Evolutionary conservation across 2,329 filamentous ascomycete genomes (phyloP).

Genomic region (Aspergillus sclerotialis): DNA sequence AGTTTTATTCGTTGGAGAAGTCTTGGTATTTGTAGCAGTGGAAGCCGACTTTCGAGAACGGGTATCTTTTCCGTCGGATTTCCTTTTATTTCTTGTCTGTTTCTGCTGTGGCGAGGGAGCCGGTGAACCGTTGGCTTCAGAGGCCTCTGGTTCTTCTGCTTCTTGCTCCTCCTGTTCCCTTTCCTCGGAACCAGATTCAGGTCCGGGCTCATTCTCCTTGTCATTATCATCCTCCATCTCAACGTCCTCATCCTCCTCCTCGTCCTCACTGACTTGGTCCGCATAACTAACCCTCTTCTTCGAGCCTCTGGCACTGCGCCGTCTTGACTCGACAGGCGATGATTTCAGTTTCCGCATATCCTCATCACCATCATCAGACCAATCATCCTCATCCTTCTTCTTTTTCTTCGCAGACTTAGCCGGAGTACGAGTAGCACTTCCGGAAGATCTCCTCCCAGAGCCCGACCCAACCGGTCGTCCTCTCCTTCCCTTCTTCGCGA

Average conservation of each 20-base stretch:
- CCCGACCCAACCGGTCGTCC: constrained; percentile 13
- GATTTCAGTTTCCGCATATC: constrained; percentile 15
- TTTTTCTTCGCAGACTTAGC: constrained; percentile 30
- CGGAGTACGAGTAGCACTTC: constrained; percentile 13
- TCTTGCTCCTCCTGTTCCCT: constrained; percentile 8
- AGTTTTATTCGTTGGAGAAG: no score
- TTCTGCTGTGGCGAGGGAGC: not conserved
- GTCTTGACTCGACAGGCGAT: constrained; percentile 25
- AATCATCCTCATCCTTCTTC: constrained; percentile 32
- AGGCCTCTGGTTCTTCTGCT: constrained; percentile 4
- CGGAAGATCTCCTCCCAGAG: constrained; percentile 28
- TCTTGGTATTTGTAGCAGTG: constrained; percentile 1
- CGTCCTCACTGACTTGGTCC: constrained; percentile 39
- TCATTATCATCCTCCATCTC: constrained; percentile 27
- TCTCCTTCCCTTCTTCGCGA: constrained; percentile 26
- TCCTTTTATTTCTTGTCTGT: constrained; percentile 1
- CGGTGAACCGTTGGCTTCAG: not conserved
- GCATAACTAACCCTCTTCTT: constrained; percentile 35
- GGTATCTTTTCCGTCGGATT: no score
- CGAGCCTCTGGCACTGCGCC: constrained; percentile 33
- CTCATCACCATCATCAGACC: constrained; percentile 37
- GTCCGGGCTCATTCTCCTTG: constrained; percentile 12
- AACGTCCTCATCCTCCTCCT: constrained; percentile 37
- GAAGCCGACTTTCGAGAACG: no score
- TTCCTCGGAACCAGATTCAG: constrained; percentile 9